Conservation (phyloP, 23 red algal genomes). For the Gracilariopsis chorda region DNA sequence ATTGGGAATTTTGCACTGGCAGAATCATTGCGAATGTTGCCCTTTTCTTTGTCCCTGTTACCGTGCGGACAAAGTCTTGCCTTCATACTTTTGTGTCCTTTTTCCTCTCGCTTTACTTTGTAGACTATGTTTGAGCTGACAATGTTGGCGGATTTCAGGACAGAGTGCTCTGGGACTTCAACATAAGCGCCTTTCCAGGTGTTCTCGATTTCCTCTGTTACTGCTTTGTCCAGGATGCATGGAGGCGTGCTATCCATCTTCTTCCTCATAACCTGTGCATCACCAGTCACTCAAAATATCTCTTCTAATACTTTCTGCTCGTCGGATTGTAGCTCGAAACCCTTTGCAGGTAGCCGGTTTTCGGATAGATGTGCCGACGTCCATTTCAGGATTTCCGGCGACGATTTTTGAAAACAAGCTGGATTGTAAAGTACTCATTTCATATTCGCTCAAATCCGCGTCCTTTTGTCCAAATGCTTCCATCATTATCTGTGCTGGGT, state of each 20-base stretch:
- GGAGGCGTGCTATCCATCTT: not conserved
- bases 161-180: not conserved
- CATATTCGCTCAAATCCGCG: not conserved
- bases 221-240: not conserved
- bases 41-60: conserved; percentile 41
- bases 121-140: conserved; percentile 24
- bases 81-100: conserved; percentile 21
- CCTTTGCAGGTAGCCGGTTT: not conserved
- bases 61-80: conserved; percentile 50
- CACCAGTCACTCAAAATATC: not conserved
- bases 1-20: not conserved
- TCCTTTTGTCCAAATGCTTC: not conserved
- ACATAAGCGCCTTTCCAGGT: not conserved
- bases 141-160: not conserved
- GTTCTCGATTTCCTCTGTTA: not conserved
- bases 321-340: not conserved
- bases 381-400: not conserved
- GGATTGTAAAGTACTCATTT: not conserved
- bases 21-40: not conserved
- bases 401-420: not conserved
- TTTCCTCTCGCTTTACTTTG: conserved; percentile 40
- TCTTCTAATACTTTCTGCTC: not conserved
- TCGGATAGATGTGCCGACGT: not conserved
- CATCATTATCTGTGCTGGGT: not conserved
- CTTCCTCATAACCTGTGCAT: not conserved